phyloP scores from a whole-genome alignment of 305 asterid genomes.

The Solanum hybrid region DNA sequence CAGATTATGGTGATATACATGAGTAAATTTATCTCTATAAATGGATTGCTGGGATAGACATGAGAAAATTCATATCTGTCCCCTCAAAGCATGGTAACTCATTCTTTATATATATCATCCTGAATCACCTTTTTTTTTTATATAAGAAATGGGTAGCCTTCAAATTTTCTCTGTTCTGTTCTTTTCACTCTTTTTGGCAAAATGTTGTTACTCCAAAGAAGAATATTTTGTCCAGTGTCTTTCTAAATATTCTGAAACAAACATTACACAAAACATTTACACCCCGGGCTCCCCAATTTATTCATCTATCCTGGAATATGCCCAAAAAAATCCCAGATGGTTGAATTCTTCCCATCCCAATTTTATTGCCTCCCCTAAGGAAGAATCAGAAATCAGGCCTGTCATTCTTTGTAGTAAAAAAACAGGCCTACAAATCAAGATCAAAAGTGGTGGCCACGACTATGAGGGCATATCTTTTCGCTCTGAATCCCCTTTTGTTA shows the following conservation, averaged over 20 bases:
- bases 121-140: not conserved
- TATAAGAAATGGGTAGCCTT: not conserved
- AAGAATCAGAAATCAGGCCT: slow-evolving; percentile 8
- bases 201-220: not conserved
- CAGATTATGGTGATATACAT: not conserved
- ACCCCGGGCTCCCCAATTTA: not conserved
- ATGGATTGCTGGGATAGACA: not conserved
- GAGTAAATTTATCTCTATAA: not conserved
- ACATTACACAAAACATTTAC: not conserved
- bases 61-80: not conserved
- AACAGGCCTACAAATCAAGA: not conserved
- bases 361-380: not conserved
- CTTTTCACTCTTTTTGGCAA: not conserved
- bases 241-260: not conserved
- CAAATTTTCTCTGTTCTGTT: not conserved
- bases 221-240: not conserved
- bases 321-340: slow-evolving; percentile 8
- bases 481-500: not conserved
- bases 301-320: not conserved
- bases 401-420: not conserved
- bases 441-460: slow-evolving; percentile 12
- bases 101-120: not conserved
- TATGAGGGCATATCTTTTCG: slow-evolving; percentile 7
- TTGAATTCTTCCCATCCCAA: slow-evolving; percentile 5
- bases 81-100: not conserved